A percentile compares a stretch with the other conserved stretches of the same genome.
Evolutionary conservation across 306 rosid species (phyloP).

Genomic region (Sphenostylis stenocarpa): DNA sequence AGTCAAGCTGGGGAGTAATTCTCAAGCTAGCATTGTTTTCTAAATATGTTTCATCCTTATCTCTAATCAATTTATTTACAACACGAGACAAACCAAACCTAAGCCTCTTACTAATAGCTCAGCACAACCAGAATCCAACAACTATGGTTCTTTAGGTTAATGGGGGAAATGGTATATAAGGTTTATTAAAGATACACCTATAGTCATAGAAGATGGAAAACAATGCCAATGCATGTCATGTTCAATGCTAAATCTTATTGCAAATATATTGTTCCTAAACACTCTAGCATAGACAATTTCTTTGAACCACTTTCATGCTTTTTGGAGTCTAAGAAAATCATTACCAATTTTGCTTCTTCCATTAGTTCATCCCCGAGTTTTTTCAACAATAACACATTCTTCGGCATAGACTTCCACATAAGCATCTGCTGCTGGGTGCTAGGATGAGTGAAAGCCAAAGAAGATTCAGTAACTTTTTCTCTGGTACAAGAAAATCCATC

Average conservation of each 20-base stretch:
- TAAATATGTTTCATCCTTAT: neutral
- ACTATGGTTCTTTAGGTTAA: neutral
- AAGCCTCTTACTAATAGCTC: neutral
- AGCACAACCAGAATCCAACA: constrained; percentile 6
- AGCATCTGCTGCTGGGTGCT: constrained; percentile 99
- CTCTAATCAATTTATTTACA: neutral
- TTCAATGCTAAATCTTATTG: neutral
- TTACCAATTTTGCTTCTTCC: constrained; percentile 98
- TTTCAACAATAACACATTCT: constrained; percentile 85
- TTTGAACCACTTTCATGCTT: neutral
- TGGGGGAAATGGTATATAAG: neutral
- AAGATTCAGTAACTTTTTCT: constrained; percentile 97
- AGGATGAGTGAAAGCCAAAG: constrained; percentile 95
- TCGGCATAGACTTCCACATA: constrained; percentile 97
- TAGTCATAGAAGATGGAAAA: neutral
- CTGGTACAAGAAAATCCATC: constrained; percentile 96
- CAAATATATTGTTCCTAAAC: neutral
- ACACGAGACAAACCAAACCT: neutral
- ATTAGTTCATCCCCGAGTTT: constrained; percentile 88
- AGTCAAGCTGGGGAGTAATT: neutral
- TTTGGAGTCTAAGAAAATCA: neutral
- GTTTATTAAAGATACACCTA: constrained; percentile 2
- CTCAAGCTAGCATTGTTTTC: neutral
- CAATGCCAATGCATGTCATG: constrained; percentile 10
- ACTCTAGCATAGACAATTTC: neutral